Percentiles rank a stretch among this genome's conserved stretches.
These are phyloP conservation scores for Chenopodium formosanum DNA, from an alignment of 148 eudicot species.

Conservation along the genomic window DNA sequence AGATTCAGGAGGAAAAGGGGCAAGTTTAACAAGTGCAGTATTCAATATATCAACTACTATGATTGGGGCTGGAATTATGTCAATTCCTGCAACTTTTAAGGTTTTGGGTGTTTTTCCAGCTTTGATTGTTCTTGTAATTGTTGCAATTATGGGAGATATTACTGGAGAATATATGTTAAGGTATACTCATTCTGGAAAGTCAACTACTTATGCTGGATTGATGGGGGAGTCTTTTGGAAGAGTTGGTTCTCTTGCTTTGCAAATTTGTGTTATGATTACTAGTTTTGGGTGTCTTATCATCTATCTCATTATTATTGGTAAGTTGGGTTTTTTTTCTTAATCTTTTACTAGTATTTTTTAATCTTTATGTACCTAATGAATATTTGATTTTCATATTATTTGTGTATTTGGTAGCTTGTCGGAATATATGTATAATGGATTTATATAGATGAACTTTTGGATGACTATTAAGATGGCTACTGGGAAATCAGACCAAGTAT, in stretches of 20 bases:
- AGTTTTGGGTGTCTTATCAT: constrained; percentile 73
- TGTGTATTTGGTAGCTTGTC: background rate
- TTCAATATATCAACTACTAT: constrained; percentile 83
- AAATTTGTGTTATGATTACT: constrained; percentile 65
- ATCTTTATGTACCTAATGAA: too few species aligned
- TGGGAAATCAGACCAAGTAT: background rate
- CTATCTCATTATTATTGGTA: constrained; percentile 79
- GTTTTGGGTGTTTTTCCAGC: constrained; percentile 75
- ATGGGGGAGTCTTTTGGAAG: constrained; percentile 88
- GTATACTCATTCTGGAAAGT: constrained; percentile 54
- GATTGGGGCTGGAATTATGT: constrained; percentile 94
- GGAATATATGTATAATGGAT: background rate
- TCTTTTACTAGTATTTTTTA: background rate
- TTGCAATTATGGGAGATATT: constrained; percentile 61
- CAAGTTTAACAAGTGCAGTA: constrained; percentile 61
- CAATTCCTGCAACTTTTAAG: constrained; percentile 90
- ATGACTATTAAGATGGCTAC: background rate
- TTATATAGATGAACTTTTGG: background rate
- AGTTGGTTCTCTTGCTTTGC: constrained; percentile 60
- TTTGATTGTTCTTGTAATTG: constrained; percentile 42
- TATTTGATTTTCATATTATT: background rate
- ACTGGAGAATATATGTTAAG: constrained; percentile 71
- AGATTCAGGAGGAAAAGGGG: constrained; percentile 17
- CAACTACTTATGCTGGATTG: constrained; percentile 60
- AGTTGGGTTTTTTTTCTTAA: background rate